Evolutionary conservation across 2,329 filamentous ascomycete genomes (phyloP).

Genomic region (Paracorniculantispora psalliotae): DNA sequence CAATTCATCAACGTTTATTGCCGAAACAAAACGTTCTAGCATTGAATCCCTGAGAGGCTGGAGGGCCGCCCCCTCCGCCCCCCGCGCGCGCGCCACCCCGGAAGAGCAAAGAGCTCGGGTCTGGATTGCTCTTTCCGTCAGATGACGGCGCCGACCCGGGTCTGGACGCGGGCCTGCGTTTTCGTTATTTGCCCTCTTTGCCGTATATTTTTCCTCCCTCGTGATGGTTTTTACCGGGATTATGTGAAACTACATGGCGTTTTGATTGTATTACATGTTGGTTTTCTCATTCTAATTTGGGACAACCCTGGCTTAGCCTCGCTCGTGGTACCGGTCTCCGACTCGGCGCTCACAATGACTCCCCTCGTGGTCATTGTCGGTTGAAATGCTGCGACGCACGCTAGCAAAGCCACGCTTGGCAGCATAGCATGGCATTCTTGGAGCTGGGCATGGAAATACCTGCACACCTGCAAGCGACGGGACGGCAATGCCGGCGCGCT

Average conservation of each 20-base stretch:
- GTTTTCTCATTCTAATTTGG: neutral
- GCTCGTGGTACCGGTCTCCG: neutral
- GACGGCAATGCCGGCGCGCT: neutral
- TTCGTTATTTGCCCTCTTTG: neutral
- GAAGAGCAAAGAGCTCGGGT: too few species aligned
- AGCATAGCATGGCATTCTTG: neutral
- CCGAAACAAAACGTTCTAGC: too few species aligned
- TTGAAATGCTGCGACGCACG: neutral
- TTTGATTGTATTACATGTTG: neutral
- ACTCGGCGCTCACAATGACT: neutral
- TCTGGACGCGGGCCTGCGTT: neutral
- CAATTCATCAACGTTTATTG: too few species aligned
- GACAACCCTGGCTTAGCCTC: too few species aligned
- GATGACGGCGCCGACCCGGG: neutral
- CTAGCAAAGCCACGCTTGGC: neutral
- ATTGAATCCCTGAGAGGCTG: too few species aligned
- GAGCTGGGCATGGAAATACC: neutral
- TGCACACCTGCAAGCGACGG: too few species aligned
- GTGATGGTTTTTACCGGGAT: constrained; percentile 6
- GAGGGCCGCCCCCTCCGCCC: too few species aligned
- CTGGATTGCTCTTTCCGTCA: too few species aligned
- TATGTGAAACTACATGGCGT: neutral
- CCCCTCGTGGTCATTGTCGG: neutral
- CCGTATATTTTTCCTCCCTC: neutral
- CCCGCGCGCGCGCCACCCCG: too few species aligned